Evolutionary conservation across 2,329 filamentous ascomycete genomes (phyloP).

Genomic region (Penicillium sclerotiorum): DNA sequence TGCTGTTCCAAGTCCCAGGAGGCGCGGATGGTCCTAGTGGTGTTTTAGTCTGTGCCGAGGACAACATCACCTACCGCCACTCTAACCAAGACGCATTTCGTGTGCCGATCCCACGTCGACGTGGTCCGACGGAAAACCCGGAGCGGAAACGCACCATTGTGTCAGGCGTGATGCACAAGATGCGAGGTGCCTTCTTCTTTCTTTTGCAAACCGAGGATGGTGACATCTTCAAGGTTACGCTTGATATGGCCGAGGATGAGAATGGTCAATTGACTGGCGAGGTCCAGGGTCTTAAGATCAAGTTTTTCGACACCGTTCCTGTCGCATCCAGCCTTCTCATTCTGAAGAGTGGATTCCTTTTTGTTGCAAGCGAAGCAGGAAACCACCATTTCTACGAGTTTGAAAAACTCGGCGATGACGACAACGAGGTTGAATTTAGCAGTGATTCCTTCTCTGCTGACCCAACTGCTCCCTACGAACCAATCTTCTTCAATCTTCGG

Average conservation of each 20-base stretch:
- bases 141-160: slow-evolving; percentile 85
- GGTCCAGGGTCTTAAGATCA: slow-evolving; percentile 83
- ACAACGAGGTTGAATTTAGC: slow-evolving; percentile 81
- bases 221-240: slow-evolving; percentile 95
- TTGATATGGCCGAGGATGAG: slow-evolving; percentile 83
- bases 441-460: slow-evolving; percentile 84
- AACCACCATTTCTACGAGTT: slow-evolving; percentile 97
- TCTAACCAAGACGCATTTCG: slow-evolving; percentile 89
- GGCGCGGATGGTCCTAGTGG: slow-evolving; percentile 92
- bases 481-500: slow-evolving; percentile 83
- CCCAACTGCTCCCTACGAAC: slow-evolving; percentile 69
- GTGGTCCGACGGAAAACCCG: slow-evolving; percentile 87
- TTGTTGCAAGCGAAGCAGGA: slow-evolving; percentile 87
- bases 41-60: slow-evolving; percentile 90
- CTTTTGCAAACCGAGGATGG: slow-evolving; percentile 94
- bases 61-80: slow-evolving; percentile 95
- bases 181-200: slow-evolving; percentile 97
- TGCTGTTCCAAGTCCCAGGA: slow-evolving; percentile 93
- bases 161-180: slow-evolving; percentile 94
- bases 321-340: slow-evolving; percentile 86
- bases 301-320: slow-evolving; percentile 97
- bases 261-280: slow-evolving; percentile 77
- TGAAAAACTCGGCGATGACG: slow-evolving; percentile 93
- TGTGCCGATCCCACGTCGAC: slow-evolving; percentile 83
- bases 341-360: slow-evolving; percentile 92